These are phyloP conservation scores for Hemisphaericaspora xylanilytica DNA, from an alignment of 1,139 yeast genomes.

Conservation along the genomic window DNA sequence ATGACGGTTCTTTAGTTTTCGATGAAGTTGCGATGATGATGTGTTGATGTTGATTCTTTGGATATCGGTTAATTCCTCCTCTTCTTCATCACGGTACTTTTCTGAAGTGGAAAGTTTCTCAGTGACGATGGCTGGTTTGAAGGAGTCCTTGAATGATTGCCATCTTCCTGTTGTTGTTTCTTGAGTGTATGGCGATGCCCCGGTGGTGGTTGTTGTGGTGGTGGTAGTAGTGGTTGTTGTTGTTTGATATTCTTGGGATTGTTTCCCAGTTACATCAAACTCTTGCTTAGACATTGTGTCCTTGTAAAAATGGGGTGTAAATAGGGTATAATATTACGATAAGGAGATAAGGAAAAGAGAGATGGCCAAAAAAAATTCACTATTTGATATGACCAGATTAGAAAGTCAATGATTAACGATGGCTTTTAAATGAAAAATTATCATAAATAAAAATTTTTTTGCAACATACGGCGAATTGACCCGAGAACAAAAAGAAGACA, in stretches of 20 bases:
- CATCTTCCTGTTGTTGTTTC: conserved; percentile 23
- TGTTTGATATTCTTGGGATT: neutral
- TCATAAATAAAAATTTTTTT: too few species aligned
- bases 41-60: conserved; percentile 36
- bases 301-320: neutral
- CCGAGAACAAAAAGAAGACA: too few species aligned
- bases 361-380: too few species aligned
- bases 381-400: too few species aligned
- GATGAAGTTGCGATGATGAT: conserved; percentile 38
- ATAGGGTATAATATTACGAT: neutral
- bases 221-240: neutral
- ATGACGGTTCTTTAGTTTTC: conserved; percentile 34
- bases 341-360: too few species aligned
- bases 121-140: conserved; percentile 29
- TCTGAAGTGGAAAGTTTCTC: conserved; percentile 15
- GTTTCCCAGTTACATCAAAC: neutral
- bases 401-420: too few species aligned
- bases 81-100: conserved; percentile 9
- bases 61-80: conserved; percentile 23
- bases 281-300: neutral
- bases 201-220: neutral
- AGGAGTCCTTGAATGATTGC: conserved; percentile 40
- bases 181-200: conserved; percentile 7
- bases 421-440: too few species aligned
- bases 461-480: too few species aligned